These are phyloP conservation scores for Penicillium sp. DNA, from an alignment of 2,329 filamentous ascomycete species.

Conservation along the genomic window DNA sequence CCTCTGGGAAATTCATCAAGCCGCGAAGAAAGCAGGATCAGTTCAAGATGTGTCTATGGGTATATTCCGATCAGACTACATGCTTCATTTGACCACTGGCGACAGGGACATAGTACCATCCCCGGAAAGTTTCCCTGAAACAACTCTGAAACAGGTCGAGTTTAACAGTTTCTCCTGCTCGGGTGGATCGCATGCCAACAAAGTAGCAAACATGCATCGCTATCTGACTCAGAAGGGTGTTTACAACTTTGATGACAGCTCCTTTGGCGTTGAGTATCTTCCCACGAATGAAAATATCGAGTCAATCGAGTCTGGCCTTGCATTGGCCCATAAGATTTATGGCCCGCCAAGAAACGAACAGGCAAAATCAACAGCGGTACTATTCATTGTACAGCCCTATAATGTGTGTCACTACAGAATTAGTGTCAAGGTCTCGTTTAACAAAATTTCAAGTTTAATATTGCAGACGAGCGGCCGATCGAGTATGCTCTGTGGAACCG, in stretches of 20 bases:
- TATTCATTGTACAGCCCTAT: constrained; percentile 45
- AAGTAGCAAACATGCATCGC: constrained; percentile 43
- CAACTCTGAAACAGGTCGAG: constrained; percentile 45
- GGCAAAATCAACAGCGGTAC: constrained; percentile 31
- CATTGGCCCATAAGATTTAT: constrained; percentile 36
- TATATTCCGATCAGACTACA: constrained; percentile 48
- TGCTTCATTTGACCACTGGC: constrained; percentile 33
- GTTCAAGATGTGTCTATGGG: constrained; percentile 36
- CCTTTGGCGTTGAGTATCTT: constrained; percentile 16
- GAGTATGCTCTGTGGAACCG: constrained; percentile 43
- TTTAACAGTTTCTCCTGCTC: constrained; percentile 47
- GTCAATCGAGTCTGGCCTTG: constrained; percentile 31
- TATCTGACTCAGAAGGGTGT: constrained; percentile 26
- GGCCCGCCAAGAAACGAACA: constrained; percentile 13
- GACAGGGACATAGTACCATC: not conserved
- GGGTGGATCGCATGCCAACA: constrained; percentile 42
- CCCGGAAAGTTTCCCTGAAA: not conserved
- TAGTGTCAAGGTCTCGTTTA: not conserved
- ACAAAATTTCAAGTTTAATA: constrained; percentile 34
- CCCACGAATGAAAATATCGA: constrained; percentile 34
- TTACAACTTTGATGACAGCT: constrained; percentile 18
- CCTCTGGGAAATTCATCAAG: constrained; percentile 40
- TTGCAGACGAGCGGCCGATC: constrained; percentile 47
- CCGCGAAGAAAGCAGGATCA: constrained; percentile 28
- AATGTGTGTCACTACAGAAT: constrained; percentile 26